Base-by-base conservation (phyloP, 331 rosid species). In the Arachis monticola region DNA sequence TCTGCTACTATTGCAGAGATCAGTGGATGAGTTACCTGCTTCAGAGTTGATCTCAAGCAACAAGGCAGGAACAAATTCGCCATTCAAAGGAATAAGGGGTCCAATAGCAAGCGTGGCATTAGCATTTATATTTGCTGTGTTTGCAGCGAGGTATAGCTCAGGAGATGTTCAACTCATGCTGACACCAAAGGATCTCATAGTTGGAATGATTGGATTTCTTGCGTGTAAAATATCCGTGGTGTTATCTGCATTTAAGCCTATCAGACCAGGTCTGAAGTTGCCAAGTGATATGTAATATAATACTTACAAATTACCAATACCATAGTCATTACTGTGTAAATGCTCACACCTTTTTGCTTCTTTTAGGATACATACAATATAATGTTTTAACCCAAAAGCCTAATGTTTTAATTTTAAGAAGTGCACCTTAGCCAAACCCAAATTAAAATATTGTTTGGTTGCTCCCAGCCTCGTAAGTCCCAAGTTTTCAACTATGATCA, bases 201-300 rank as follows among this genome's bases (percentile, higher is more conserved):
- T 78, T 57, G 99, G 97, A 70, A 86, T 87, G 96, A 66, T 86
- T 80, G 96, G 97, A 32, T 94, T 92, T 85, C 96, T 94, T 66
- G 88, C 87, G 6, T 88, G 88, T 77, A 88, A 92, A 83, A 83
- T 88, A 31, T 85, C 97, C 44, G 97, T 92, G 70, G 88, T 87
- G 60, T 81, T 94, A 85, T 91, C 93, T 70, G 97, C 97, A 83
- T 72, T 83, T 47, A 94, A 86, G 85, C 97, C 97, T 56, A 42
- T 90, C 77, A 51, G 77, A 64, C 67, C 59, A 11, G 87, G 78
- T 67, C 53, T 63, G 5, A 84, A 87, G 82, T 75, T 69, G 81
- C 88, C 79, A 56, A 82, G 79, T 86, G 82, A 92, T 50, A 46
- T 12, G 70, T 66, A 68, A 11, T 73, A 63, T 50, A 41, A 6